phyloP scores from a whole-genome alignment of 1,139 yeast species.

The Sugiyamaella japonica region DNA sequence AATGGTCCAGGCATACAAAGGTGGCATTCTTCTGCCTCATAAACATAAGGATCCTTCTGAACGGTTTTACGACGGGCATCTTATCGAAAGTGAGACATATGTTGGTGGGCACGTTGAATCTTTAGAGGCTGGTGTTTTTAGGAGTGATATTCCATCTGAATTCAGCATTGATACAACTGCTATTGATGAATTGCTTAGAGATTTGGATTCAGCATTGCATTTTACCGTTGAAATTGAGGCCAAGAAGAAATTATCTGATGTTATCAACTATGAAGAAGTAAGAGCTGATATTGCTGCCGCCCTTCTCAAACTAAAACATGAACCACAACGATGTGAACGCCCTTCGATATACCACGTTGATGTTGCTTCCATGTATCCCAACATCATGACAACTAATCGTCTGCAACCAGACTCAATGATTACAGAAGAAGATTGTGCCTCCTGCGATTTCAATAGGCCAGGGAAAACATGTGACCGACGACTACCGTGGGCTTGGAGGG shows the following conservation, averaged over 20 bases:
- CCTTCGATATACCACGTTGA: constrained; percentile 97
- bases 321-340: constrained; percentile 66
- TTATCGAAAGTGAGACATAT: constrained; percentile 92
- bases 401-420: constrained; percentile 98
- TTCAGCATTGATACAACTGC: constrained; percentile 82
- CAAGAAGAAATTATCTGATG: constrained; percentile 66
- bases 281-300: constrained; percentile 55
- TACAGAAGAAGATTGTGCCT: constrained; percentile 91
- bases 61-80: constrained; percentile 90
- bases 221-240: constrained; percentile 88
- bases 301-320: constrained; percentile 57
- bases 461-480: constrained; percentile 92
- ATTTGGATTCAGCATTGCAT: constrained; percentile 71
- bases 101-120: constrained; percentile 99
- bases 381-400: constrained; percentile 96
- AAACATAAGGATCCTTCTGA: constrained; percentile 92
- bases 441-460: constrained; percentile 95
- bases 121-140: constrained; percentile 94
- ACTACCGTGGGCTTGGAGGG: constrained; percentile 98
- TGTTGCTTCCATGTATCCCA: constrained; percentile 99
- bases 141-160: constrained; percentile 78
- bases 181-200: constrained; percentile 72
- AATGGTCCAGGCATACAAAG: constrained; percentile 92
- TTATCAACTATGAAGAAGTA: constrained; percentile 76
- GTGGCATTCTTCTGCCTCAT: constrained; percentile 79